Conservation (phyloP, 2,329 filamentous ascomycete genomes). For the Pseudogymnoascus sp. region DNA sequence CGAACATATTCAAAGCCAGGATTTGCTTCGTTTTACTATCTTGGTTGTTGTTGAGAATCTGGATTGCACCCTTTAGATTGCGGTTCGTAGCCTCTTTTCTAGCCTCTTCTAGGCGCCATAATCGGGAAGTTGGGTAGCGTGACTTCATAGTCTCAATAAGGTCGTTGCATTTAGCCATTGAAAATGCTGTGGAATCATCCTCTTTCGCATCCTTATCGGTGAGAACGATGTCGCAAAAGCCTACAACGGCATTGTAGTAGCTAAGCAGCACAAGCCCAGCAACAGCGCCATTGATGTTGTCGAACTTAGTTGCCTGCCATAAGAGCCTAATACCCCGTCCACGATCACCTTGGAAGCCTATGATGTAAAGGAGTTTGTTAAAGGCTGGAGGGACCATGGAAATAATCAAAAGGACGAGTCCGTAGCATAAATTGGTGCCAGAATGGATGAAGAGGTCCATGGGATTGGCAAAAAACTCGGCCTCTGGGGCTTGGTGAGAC, state of each 20-base stretch:
- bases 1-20: slow-evolving; percentile 76
- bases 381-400: slow-evolving; percentile 90
- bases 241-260: slow-evolving; percentile 83
- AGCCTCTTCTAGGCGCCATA: slow-evolving; percentile 87
- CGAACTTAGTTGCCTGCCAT: slow-evolving; percentile 80
- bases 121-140: slow-evolving; percentile 71
- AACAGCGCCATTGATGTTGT: slow-evolving; percentile 89
- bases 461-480: slow-evolving; percentile 61
- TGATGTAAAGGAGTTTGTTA: slow-evolving; percentile 74
- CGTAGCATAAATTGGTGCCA: slow-evolving; percentile 83
- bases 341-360: slow-evolving; percentile 86
- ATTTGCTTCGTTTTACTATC: slow-evolving; percentile 80
- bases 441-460: slow-evolving; percentile 86
- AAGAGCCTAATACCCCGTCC: slow-evolving; percentile 76
- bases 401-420: slow-evolving; percentile 76
- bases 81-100: slow-evolving; percentile 63
- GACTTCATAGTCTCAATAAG: slow-evolving; percentile 67
- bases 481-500: slow-evolving; percentile 46
- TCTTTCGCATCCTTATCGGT: slow-evolving; percentile 46
- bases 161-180: slow-evolving; percentile 55
- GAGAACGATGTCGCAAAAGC: slow-evolving; percentile 81
- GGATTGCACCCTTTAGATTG: slow-evolving; percentile 59
- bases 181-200: slow-evolving; percentile 62
- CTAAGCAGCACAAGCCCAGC: slow-evolving; percentile 72
- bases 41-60: slow-evolving; percentile 51